Conservation (phyloP, 2,329 filamentous ascomycete genomes). For the Claviceps fusiformis region DNA sequence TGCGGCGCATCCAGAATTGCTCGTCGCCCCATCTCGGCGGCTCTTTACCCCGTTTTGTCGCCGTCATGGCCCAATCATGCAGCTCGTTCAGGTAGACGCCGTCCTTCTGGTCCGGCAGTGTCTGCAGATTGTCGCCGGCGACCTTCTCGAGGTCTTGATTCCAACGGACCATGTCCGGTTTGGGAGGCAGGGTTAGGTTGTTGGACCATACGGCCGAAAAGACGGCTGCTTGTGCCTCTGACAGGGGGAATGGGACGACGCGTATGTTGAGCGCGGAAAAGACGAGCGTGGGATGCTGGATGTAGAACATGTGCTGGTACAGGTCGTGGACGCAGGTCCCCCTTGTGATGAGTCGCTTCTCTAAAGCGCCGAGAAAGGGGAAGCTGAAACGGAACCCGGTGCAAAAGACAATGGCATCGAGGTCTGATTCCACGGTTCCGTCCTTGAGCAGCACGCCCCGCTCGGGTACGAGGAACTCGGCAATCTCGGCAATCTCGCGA, state of each 20-base stretch:
- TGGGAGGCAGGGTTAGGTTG: conserved; percentile 48
- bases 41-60: conserved; percentile 44
- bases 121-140: conserved; percentile 18
- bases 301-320: conserved; percentile 70
- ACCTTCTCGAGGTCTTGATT: conserved; percentile 45
- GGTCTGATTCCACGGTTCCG: conserved; percentile 46
- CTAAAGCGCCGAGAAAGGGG: conserved; percentile 48
- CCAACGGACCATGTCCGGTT: conserved; percentile 55
- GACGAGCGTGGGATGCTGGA: conserved; percentile 60
- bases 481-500: conserved; percentile 44
- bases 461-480: conserved; percentile 36
- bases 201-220: conserved; percentile 68
- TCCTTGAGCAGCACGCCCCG: conserved; percentile 54
- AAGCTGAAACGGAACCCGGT: conserved; percentile 82
- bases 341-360: conserved; percentile 44
- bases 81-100: conserved; percentile 57
- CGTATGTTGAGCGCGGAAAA: conserved; percentile 67
- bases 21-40: conserved; percentile 60
- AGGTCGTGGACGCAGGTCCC: conserved; percentile 58
- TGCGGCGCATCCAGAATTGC: conserved; percentile 57
- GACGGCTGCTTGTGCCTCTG: conserved; percentile 66
- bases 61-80: conserved; percentile 44
- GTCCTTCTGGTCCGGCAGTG: conserved; percentile 31
- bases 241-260: conserved; percentile 75
- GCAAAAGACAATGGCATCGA: conserved; percentile 74